These are phyloP conservation scores for Trypanosoma melophagium DNA, from an alignment of 208 protist species.

Conservation along the genomic window DNA sequence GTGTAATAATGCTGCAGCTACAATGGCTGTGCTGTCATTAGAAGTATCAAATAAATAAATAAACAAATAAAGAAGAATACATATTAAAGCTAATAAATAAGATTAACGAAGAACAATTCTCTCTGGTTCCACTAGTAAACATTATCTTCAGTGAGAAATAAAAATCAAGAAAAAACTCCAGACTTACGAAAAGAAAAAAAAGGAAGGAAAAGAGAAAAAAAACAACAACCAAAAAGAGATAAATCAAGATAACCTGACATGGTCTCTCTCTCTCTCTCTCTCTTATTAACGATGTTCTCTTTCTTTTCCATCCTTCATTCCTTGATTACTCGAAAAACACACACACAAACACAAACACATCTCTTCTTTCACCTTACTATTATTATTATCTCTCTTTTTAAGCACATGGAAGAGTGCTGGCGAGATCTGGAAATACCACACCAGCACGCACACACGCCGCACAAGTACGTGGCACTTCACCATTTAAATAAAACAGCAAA, in stretches of 20 bases:
- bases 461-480: conserved; percentile 3
- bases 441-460: background rate
- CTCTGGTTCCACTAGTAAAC: too few species aligned
- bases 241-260: background rate
- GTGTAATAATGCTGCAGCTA: too few species aligned
- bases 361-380: conserved; percentile 2
- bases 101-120: too few species aligned
- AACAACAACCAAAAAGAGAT: conserved; percentile 8
- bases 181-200: background rate
- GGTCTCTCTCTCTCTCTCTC: background rate
- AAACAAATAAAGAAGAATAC: conserved; percentile 10
- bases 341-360: background rate
- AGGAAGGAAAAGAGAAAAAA: conserved; percentile 10
- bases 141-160: too few species aligned
- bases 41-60: conserved; percentile 9
- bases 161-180: too few species aligned
- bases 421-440: conserved; percentile 5
- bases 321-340: background rate
- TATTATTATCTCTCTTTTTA: background rate
- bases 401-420: background rate
- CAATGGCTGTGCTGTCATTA: too few species aligned
- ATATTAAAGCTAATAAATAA: too few species aligned
- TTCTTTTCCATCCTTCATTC: background rate
- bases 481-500: conserved; percentile 55
- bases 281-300: background rate